Percentiles rank a stretch among this genome's conserved stretches.
Evolutionary conservation across 2,329 filamentous ascomycete genomes (phyloP).

Genomic region (Tolypocladium ovalisporum): DNA sequence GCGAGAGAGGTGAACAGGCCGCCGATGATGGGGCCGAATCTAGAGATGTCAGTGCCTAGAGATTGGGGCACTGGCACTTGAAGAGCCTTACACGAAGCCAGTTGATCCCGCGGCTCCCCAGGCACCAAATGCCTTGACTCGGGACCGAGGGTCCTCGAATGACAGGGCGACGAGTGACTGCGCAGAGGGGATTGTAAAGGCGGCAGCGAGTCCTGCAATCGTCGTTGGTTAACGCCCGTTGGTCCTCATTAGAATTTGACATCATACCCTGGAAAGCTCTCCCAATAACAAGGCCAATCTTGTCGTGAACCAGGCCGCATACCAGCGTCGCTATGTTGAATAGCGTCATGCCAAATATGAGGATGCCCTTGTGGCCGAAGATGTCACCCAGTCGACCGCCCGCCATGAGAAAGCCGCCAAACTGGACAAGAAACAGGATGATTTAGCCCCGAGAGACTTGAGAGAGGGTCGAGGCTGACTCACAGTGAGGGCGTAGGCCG

Average conservation of each 20-base stretch:
- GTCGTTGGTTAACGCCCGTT: background rate
- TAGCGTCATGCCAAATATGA: conserved; percentile 4
- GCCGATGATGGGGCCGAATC: conserved; percentile 5
- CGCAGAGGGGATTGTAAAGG: conserved; percentile 5
- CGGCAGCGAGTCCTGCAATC: conserved; percentile 2
- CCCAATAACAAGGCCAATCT: conserved; percentile 3
- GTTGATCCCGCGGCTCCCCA: conserved; percentile 6
- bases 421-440: background rate
- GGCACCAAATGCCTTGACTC: conserved; percentile 4
- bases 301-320: conserved; percentile 2
- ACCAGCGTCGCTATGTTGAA: conserved; percentile 3
- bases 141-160: conserved; percentile 2
- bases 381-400: conserved; percentile 5
- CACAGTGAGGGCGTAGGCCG: conserved; percentile 4
- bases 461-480: background rate
- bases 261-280: conserved; percentile 3
- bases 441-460: background rate
- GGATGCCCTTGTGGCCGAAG: conserved; percentile 3
- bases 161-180: conserved; percentile 5
- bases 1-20: conserved; percentile 5
- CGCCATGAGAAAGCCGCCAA: conserved; percentile 5
- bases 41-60: background rate
- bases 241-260: background rate
- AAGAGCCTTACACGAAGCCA: conserved; percentile 3
- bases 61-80: background rate